phyloP scores from a whole-genome alignment of 805 yeast species.

The Tetrapisispora fleetii region DNA sequence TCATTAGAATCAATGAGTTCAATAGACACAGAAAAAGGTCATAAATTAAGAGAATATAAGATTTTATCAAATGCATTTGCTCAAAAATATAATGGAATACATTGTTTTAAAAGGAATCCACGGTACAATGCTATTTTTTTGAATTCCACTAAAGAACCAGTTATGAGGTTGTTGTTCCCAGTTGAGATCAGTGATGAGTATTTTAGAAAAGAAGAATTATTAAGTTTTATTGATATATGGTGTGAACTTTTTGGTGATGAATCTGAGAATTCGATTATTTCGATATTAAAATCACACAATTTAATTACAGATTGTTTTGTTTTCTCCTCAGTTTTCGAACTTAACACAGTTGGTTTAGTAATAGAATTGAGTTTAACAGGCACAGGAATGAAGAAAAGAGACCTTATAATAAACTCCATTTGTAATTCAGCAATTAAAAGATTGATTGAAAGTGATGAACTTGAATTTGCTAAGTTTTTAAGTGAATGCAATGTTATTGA shows the following conservation, averaged over 20 bases:
- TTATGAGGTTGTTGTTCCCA: slow-evolving; percentile 41
- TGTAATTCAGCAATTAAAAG: slow-evolving; percentile 16
- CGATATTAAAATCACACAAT: slow-evolving; percentile 28
- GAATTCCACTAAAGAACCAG: slow-evolving; percentile 28
- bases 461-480: slow-evolving; percentile 32
- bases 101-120: slow-evolving; percentile 19
- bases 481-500: slow-evolving; percentile 42
- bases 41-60: slow-evolving; percentile 3
- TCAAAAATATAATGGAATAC: slow-evolving; percentile 9
- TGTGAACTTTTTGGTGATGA: slow-evolving; percentile 58
- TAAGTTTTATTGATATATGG: slow-evolving; percentile 37
- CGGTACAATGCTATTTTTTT: slow-evolving; percentile 31
- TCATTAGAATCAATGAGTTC: slow-evolving; percentile 1
- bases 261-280: slow-evolving; percentile 39
- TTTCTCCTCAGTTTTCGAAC: slow-evolving; percentile 32
- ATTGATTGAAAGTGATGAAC: slow-evolving; percentile 11
- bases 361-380: slow-evolving; percentile 42
- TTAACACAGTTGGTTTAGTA: slow-evolving; percentile 33
- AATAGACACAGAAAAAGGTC: not conserved
- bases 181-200: slow-evolving; percentile 7
- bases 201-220: slow-evolving; percentile 17
- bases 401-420: slow-evolving; percentile 28
- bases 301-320: slow-evolving; percentile 35
- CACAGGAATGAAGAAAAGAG: slow-evolving; percentile 34
- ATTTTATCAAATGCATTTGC: slow-evolving; percentile 19